Conservation (phyloP, 2,329 filamentous ascomycete species). For the Monilinia fructicola region DNA sequence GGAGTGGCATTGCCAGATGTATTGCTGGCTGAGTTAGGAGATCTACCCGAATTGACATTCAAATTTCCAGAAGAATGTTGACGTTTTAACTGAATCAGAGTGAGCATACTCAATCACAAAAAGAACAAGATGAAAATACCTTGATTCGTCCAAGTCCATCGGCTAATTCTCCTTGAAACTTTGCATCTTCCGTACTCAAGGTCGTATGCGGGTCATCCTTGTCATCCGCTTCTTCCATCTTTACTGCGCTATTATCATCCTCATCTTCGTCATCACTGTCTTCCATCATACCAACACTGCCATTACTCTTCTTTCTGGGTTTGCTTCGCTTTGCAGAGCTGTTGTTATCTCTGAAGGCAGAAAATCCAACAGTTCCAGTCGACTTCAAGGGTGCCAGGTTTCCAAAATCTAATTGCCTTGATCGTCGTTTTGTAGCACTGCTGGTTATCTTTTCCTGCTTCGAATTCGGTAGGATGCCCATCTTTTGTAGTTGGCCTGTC, state of each 20-base stretch:
- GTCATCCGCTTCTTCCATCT: slow-evolving; percentile 64
- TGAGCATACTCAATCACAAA: neutral
- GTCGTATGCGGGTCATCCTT: slow-evolving; percentile 53
- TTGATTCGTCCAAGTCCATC: slow-evolving; percentile 81
- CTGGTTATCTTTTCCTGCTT: slow-evolving; percentile 65
- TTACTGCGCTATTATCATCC: slow-evolving; percentile 66
- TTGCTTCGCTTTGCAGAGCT: slow-evolving; percentile 58
- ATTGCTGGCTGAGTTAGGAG: slow-evolving; percentile 49
- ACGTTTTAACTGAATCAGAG: slow-evolving; percentile 65
- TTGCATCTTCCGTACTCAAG: slow-evolving; percentile 68
- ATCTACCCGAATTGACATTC: slow-evolving; percentile 46
- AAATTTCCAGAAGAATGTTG: slow-evolving; percentile 74
- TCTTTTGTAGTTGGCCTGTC: slow-evolving; percentile 89
- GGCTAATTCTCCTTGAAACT: slow-evolving; percentile 70
- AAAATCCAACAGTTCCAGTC: slow-evolving; percentile 85
- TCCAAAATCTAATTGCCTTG: slow-evolving; percentile 80
- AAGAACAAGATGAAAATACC: slow-evolving; percentile 51
- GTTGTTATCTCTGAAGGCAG: slow-evolving; percentile 76
- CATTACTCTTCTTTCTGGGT: slow-evolving; percentile 62
- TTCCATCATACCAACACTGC: slow-evolving; percentile 57
- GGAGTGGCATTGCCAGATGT: slow-evolving; percentile 46
- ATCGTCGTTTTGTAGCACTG: slow-evolving; percentile 70
- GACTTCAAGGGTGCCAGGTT: slow-evolving; percentile 81
- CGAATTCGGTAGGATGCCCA: slow-evolving; percentile 74
- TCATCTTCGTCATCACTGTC: slow-evolving; percentile 75